Evolutionary conservation across 208 protist species (phyloP), one percentile per base, ranked within the genome.

Genomic region (Leishmania guyanensis): DNA sequence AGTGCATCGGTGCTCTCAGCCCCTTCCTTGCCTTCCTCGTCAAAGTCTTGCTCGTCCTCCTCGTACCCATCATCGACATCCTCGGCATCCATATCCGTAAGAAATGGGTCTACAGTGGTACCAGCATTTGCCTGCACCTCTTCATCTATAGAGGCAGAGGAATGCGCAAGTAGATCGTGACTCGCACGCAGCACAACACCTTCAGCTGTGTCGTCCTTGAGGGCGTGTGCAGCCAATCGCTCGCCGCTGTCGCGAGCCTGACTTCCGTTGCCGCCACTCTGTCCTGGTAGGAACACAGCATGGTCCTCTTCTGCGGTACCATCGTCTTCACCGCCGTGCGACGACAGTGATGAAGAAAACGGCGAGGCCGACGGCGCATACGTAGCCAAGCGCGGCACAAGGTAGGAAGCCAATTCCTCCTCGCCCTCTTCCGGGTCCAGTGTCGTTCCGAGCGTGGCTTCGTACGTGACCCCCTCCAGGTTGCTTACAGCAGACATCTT

Each of bases 321-420:
- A 48, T 85, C 73, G 6, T 51, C 75, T 20, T 64, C 81, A 39
- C 71, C 71, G 68, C 54, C 79, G 58, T n/a, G 48, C 78, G 77
- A 85, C 20, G 82, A 77, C 58, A 72, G 43, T 12, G 77, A 74
- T 1, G 68, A 82, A 29, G 60, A 20, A 54, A 66, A 20, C 22
- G 36, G n/a, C 54, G 43, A 56, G 10, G 69, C 22, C 10, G 80
- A 75, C 2, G 68, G 58, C 33, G 81, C 80, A 75, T 88, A 91
- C 12, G 86, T 68, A 46, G 90, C 88, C 3, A 94, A 83, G 1
- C 86, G 88, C 12, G 92, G 90, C 14, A 87, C 83, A 16, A 95
- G 72, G 71, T 90, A 95, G 26, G 86, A 51, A 46, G 70, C 87
- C 5, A 79, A 75, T 5, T 87, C 88, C 5, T 83, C 77, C 1